Conservation (phyloP, 306 rosid species). For the Cucurbita pepo region DNA sequence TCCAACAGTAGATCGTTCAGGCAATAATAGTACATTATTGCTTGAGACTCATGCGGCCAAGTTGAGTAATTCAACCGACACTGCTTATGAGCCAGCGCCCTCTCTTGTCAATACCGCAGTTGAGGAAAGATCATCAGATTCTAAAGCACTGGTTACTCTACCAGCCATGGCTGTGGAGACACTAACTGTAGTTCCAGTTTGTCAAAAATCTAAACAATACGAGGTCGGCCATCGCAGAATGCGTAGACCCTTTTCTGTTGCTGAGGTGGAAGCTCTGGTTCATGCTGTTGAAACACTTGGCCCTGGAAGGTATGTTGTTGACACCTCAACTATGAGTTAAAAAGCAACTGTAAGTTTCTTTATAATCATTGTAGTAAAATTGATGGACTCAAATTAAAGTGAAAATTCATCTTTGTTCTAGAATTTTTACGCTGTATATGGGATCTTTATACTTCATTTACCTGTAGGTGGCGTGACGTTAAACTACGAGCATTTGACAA, state of each 20-base stretch:
- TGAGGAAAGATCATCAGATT: conserved; percentile 25
- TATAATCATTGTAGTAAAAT: background rate
- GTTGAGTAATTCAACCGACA: background rate
- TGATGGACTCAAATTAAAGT: background rate
- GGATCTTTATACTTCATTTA: background rate
- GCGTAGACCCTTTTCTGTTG: conserved; percentile 80
- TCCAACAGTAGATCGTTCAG: background rate
- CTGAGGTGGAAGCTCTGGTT: conserved; percentile 89
- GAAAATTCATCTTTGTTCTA: background rate
- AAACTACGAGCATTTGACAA: conserved; percentile 63
- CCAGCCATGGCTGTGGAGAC: conserved; percentile 39
- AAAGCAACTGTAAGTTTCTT: background rate
- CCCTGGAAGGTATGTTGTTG: conserved; percentile 54
- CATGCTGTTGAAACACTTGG: conserved; percentile 86
- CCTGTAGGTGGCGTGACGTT: conserved; percentile 88
- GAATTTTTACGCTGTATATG: background rate
- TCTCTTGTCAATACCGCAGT: conserved; percentile 25
- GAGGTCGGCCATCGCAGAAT: conserved; percentile 62
- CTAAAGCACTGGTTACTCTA: conserved; percentile 44
- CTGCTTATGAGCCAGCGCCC: background rate
- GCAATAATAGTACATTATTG: background rate
- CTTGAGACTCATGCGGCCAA: background rate
- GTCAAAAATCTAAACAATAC: conserved; percentile 38
- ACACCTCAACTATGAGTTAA: background rate
- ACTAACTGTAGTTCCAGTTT: conserved; percentile 28